Percentiles rank a stretch among this genome's conserved stretches.
Evolutionary conservation across 2,329 filamentous ascomycete genomes (phyloP).

Genomic region (Thermochaetoides dissita): DNA sequence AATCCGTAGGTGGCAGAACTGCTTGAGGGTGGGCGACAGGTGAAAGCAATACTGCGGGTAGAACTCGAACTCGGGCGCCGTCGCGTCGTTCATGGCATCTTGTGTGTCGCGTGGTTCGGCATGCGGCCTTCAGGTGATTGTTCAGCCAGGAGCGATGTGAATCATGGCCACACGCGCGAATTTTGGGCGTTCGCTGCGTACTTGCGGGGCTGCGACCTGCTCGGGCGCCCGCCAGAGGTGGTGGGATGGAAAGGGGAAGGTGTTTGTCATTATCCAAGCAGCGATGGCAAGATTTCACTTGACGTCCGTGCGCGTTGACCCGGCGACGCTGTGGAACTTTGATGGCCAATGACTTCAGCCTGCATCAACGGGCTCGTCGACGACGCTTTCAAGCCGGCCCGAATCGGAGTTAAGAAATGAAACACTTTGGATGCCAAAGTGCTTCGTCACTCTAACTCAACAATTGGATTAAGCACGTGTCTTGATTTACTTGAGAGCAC

Average conservation of each 20-base stretch:
- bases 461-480: no score
- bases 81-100: constrained; percentile 15
- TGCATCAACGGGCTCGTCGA: no score
- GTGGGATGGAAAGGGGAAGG: not conserved
- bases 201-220: no score
- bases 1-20: constrained; percentile 43
- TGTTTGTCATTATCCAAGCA: not conserved
- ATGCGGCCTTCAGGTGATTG: constrained; percentile 1
- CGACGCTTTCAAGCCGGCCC: no score
- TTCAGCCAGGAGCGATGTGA: not conserved
- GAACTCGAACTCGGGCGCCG: constrained; percentile 17
- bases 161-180: constrained; percentile 1
- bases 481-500: not conserved
- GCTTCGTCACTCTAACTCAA: no score
- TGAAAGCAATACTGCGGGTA: constrained; percentile 53
- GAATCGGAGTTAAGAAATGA: no score
- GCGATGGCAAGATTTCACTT: constrained; percentile 1
- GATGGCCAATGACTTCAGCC: no score
- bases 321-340: constrained; percentile 2
- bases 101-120: constrained; percentile 2
- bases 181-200: not conserved
- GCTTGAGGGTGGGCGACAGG: constrained; percentile 45
- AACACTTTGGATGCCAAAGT: no score
- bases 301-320: constrained; percentile 5
- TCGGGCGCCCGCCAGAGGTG: not conserved